Conservation (phyloP, 208 protist species). For the Trypanosoma scelopori region DNA sequence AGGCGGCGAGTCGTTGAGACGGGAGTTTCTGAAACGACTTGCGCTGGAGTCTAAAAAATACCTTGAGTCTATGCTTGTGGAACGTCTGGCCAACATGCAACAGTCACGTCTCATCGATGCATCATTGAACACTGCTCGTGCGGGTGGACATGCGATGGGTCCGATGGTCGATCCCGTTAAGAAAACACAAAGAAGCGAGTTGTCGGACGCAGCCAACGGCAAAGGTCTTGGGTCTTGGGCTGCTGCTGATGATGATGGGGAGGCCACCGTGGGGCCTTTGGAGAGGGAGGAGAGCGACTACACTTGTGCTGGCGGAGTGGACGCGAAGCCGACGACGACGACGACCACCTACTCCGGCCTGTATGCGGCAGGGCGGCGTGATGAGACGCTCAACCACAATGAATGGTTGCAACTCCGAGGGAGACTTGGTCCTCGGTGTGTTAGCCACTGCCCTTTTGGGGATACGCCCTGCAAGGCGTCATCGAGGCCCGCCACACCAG, state of each 20-base stretch:
- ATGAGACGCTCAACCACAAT: conserved; percentile 25
- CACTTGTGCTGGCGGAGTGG: neutral
- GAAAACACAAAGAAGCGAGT: neutral
- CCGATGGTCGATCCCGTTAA: neutral
- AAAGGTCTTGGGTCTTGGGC: no score
- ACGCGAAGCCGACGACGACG: neutral
- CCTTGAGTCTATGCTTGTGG: conserved; percentile 68
- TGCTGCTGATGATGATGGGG: no score
- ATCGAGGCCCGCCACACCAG: neutral
- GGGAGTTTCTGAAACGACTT: conserved; percentile 54
- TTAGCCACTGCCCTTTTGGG: conserved; percentile 7
- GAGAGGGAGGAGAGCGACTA: neutral
- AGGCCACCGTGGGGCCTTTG: neutral
- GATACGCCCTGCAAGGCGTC: neutral
- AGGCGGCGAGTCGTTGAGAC: conserved; percentile 34
- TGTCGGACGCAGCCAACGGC: neutral
- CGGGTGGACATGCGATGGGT: neutral
- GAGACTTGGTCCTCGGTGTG: neutral
- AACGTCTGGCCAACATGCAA: conserved; percentile 51
- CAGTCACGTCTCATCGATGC: neutral
- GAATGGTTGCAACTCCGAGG: conserved; percentile 23
- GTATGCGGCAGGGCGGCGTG: conserved; percentile 10
- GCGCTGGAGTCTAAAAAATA: conserved; percentile 69
- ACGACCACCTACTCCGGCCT: neutral
- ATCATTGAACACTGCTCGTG: neutral